These are phyloP conservation scores for Blastomyces emzantsi DNA, from an alignment of 2,329 filamentous ascomycete genomes.

Conservation along the genomic window DNA sequence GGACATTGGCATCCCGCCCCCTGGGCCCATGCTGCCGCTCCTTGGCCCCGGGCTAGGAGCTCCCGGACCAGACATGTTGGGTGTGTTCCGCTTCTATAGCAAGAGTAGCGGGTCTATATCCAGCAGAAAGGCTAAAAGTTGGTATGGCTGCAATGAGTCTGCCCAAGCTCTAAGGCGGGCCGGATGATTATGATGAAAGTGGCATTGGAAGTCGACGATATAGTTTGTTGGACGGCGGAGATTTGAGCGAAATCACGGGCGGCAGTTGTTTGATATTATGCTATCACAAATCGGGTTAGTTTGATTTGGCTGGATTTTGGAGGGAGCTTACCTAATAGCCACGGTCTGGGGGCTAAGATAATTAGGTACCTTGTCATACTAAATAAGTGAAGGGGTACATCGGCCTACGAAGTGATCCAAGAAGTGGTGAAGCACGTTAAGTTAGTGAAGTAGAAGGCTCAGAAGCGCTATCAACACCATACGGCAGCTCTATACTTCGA, in stretches of 20 bases:
- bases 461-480: no score
- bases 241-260: background rate
- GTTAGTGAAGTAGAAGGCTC: no score
- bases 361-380: no score
- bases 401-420: no score
- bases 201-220: background rate
- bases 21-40: constrained; percentile 42
- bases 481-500: background rate
- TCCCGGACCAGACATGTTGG: constrained; percentile 38
- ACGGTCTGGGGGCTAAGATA: no score
- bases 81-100: constrained; percentile 6
- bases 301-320: no score
- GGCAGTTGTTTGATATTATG: background rate
- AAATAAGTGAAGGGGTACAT: no score
- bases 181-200: background rate
- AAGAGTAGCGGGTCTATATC: background rate
- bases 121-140: background rate
- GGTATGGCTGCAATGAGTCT: background rate
- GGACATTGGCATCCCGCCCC: constrained; percentile 38
- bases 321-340: background rate
- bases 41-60: constrained; percentile 42
- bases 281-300: background rate
- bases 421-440: no score
- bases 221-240: background rate
- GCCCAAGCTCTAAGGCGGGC: background rate